Evolutionary conservation across 1,139 yeast species (phyloP), one percentile per base, ranked within the genome.

Genomic region (Scheffersomyces cryptocercus): DNA sequence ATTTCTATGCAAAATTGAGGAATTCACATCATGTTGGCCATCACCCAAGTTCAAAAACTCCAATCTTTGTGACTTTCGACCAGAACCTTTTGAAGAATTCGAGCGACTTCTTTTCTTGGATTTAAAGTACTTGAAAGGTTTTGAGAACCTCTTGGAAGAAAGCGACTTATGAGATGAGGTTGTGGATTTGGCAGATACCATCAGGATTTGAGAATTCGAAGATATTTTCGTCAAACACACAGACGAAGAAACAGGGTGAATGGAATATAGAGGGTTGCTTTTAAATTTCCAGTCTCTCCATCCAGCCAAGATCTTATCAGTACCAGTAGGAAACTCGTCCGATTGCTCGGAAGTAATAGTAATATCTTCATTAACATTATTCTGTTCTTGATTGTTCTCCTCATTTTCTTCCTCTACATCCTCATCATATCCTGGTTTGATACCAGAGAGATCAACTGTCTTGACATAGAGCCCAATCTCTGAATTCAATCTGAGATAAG

Each of bases 271-370:
- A 1, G 91, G 88, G 59, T 85, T 89, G 37, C 77, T 78, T 48
- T 85, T 75, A 53, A 77, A 84, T 55, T 87, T 84, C 95, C 96
- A 87, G 61, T 88, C 96, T 57, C 96, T 75, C 96, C 96, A 88
- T 11, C 93, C 86, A 0, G 96, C 93, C 37, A 70, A 59, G 3
- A 65, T 62, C 32, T 60, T 56, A 7, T 58, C 50, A 5, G 46
- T 49, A 20, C 26, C 26, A 28, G 53, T 50, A 8, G 50, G 44
- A 31, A 42, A 44, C 15, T 47, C 54, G 4, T 48, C 54, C 15
- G 37, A 12, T 24, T 13, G 12, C 28, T 37, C 39, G 8, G 26
- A 20, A 20, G 26, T 5, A 20, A 20, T 20, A 9, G 29, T 40
- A 12, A 38, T 42, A 6, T n/a, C 35, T 5, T 34, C 40, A 16